Conservation (phyloP, 192 early-diverging fungal species). For the Podila epigama region DNA sequence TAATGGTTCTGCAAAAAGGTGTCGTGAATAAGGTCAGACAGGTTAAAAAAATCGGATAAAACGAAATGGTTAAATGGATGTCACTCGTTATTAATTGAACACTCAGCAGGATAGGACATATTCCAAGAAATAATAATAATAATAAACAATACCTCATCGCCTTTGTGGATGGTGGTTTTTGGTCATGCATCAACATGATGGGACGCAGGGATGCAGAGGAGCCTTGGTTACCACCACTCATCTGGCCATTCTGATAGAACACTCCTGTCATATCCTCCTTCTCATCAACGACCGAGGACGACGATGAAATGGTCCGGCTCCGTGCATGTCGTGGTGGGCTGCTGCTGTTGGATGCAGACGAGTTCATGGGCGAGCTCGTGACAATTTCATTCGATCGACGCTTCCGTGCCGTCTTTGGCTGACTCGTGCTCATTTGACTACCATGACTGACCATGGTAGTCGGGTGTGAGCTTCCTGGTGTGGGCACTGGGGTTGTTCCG, state of each 20-base stretch:
- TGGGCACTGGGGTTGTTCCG: conserved; percentile 1
- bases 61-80: conserved; percentile 1
- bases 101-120: no score
- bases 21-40: no score
- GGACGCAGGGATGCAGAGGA: conserved; percentile 24
- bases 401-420: conserved; percentile 22
- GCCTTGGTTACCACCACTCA: conserved; percentile 1
- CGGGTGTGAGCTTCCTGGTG: conserved; percentile 19
- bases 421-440: no score
- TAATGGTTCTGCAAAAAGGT: conserved; percentile 45
- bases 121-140: background rate
- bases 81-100: no score
- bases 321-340: conserved; percentile 36
- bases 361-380: conserved; percentile 13
- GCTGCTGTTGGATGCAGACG: conserved; percentile 12
- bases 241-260: conserved; percentile 40
- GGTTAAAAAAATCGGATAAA: background rate
- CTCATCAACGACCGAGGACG: conserved; percentile 38
- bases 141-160: conserved; percentile 29
- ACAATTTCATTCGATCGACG: conserved; percentile 41
- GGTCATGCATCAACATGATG: conserved; percentile 38
- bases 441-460: no score
- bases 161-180: conserved; percentile 36
- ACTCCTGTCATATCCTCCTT: conserved; percentile 24
- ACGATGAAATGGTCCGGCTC: conserved; percentile 39